phyloP scores from a whole-genome alignment of 106 monocot genomes.

The Agapanthus africanus region DNA sequence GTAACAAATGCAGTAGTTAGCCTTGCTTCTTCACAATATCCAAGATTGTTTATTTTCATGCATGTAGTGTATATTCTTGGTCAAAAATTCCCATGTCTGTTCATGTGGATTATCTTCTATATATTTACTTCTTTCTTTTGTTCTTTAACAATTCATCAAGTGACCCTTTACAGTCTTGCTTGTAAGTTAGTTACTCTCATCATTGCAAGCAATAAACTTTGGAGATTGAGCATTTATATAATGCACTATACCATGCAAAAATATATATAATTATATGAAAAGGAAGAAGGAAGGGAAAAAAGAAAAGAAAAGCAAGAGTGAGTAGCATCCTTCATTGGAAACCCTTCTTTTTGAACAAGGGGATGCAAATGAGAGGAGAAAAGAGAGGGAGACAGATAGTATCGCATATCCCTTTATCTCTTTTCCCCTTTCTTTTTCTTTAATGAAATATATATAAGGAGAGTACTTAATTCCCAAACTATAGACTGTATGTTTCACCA shows the following conservation, averaged over 20 bases:
- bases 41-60: constrained; percentile 1
- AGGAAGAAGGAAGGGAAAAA: not conserved
- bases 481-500: not conserved
- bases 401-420: constrained; percentile 16
- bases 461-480: not conserved
- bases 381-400: constrained; percentile 11
- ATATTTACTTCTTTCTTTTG: not conserved
- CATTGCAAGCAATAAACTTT: constrained; percentile 19
- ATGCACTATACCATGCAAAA: constrained; percentile 11
- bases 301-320: not conserved
- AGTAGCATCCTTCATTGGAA: constrained; percentile 8
- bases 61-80: constrained; percentile 5
- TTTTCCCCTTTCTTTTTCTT: not conserved
- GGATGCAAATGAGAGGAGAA: constrained; percentile 2
- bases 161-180: constrained; percentile 15
- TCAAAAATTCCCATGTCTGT: not conserved
- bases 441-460: not conserved
- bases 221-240: constrained; percentile 7
- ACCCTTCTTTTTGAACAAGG: constrained; percentile 11
- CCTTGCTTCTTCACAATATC: not conserved
- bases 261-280: not conserved
- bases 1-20: not conserved
- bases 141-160: not conserved
- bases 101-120: not conserved
- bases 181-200: constrained; percentile 29